Conservation (phyloP, 306 rosid species). For the Hippophae gyantsensis region DNA sequence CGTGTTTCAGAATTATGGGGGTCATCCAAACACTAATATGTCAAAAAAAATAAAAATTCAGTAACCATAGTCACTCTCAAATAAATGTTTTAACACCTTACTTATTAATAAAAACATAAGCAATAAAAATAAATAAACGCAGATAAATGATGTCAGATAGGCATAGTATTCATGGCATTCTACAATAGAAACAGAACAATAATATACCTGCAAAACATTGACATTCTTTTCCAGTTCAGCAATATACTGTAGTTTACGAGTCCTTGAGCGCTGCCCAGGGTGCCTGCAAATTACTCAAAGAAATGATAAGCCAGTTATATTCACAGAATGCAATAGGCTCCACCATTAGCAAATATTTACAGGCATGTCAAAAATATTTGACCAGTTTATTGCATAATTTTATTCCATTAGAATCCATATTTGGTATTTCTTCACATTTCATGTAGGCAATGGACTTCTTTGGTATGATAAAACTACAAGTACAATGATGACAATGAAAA, state of each 20-base stretch:
- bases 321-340: not conserved
- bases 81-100: too few relatives aligned
- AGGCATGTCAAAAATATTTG: not conserved
- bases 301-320: not conserved
- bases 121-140: not conserved
- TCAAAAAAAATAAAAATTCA: too few relatives aligned
- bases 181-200: not conserved
- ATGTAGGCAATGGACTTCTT: too few relatives aligned
- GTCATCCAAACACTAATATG: too few relatives aligned
- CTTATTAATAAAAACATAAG: not conserved
- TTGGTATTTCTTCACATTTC: too few relatives aligned
- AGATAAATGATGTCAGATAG: not conserved
- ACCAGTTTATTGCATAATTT: too few relatives aligned
- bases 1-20: too few relatives aligned
- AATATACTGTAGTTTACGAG: constrained; percentile 41
- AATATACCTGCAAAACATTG: constrained; percentile 32
- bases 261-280: constrained; percentile 47
- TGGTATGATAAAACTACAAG: too few relatives aligned
- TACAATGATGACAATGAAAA: too few relatives aligned
- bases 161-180: not conserved
- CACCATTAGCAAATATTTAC: not conserved
- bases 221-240: constrained; percentile 40
- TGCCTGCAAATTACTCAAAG: constrained; percentile 23
- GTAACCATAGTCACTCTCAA: too few relatives aligned
- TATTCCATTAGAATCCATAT: too few relatives aligned